Evolutionary conservation across 2,329 filamentous ascomycete species (phyloP), one percentile per base, ranked within the genome.

Genomic region (Stemphylium beticola): DNA sequence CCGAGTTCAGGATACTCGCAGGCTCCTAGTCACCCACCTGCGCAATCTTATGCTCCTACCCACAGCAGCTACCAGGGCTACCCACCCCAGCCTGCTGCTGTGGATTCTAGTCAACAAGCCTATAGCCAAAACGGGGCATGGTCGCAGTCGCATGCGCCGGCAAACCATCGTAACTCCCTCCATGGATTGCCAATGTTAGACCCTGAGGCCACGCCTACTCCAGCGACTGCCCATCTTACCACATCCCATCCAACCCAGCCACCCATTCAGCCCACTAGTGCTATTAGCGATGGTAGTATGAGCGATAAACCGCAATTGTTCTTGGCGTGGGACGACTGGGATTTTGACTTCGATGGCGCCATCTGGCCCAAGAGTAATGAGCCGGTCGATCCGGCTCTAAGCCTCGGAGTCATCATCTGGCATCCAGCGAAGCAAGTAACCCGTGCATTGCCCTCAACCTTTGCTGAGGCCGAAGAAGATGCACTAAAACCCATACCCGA

Each of bases 371-470:
- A 77, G 55, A 74, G 75, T 50, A 77, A 78, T 17, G 77, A 80
- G 34, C 74, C 77, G 11, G 75, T 81, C 32, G 72, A 79, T 49
- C 72, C 75, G 4, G 68, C 73, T 22, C 64, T 81, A 11, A 81
- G 79, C 59, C 65, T 81, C 15, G 79, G 79, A 18, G 68, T 77
- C 11, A 79, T 81, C 15, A 69, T 68, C n/a, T 80, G 77, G 77
- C 75, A 76, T 39, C 74, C 79, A 8, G 76, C 79, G 1, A 69
- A 77, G 41, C 75, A 79, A 33, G 74, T 76, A 14, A 77, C 73
- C 17, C 73, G 74, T 34, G 75, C 78, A 15, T 60, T 81, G 20
- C 77, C 79, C 15, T 68, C 76, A 1, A 78, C 75, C 0, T 81
- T 75, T 42, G 67, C 64, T 4, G 76, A 80, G 61, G 78, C 77